Percentiles rank a stretch among this genome's conserved stretches.
Evolutionary conservation across 495 filamentous ascomycete genomes (phyloP).

Genomic region (Ascobolus immersus): DNA sequence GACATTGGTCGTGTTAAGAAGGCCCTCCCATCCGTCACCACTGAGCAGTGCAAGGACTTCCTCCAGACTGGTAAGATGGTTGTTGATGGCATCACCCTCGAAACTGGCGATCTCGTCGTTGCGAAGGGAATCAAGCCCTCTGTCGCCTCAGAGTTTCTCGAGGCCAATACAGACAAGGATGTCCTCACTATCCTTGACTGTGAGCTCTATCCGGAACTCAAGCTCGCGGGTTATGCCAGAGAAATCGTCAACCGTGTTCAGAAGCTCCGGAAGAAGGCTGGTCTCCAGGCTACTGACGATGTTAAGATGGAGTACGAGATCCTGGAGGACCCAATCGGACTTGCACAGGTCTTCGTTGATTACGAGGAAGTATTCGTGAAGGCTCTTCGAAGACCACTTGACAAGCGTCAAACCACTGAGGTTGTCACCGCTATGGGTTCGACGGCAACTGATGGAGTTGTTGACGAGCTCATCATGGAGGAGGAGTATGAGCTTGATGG

Average conservation of each 20-base stretch:
- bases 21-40: constrained; percentile 54
- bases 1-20: constrained; percentile 76
- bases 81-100: constrained; percentile 62
- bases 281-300: constrained; percentile 56
- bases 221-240: constrained; percentile 48
- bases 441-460: constrained; percentile 26
- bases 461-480: constrained; percentile 42
- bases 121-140: constrained; percentile 51
- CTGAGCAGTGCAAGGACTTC: constrained; percentile 51
- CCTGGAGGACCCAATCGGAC: constrained; percentile 45
- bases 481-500: constrained; percentile 80
- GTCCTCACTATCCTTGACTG: constrained; percentile 62
- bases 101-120: constrained; percentile 59
- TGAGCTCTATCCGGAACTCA: constrained; percentile 44
- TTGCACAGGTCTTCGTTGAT: constrained; percentile 46
- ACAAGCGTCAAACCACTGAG: constrained; percentile 40
- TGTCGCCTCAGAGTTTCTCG: constrained; percentile 38
- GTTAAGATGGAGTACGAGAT: constrained; percentile 64
- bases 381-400: constrained; percentile 52
- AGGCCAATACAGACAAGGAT: constrained; percentile 64
- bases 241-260: constrained; percentile 71
- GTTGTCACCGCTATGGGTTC: constrained; percentile 32
- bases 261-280: constrained; percentile 56
- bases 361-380: constrained; percentile 48
- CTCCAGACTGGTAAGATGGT: constrained; percentile 40